phyloP scores from a whole-genome alignment of 164 flowering plant species.

The Echeveria elegans region DNA sequence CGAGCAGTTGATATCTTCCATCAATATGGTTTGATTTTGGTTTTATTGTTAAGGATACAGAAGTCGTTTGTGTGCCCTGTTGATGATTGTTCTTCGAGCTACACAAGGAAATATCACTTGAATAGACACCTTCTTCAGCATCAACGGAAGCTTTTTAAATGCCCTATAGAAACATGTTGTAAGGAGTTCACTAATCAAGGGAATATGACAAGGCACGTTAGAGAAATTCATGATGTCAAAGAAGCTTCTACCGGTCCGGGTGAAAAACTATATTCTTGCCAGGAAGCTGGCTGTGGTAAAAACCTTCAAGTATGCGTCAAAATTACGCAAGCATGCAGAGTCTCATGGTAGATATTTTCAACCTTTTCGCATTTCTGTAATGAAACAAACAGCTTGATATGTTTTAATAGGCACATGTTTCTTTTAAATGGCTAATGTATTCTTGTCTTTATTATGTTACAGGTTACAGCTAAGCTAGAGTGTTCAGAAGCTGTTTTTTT shows the following conservation, averaged over 20 bases:
- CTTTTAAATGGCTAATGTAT: too few relatives aligned
- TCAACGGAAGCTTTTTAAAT: conserved; percentile 60
- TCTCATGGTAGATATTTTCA: conserved; percentile 61
- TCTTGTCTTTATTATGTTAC: neutral
- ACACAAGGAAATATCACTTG: conserved; percentile 82
- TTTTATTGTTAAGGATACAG: conserved; percentile 31
- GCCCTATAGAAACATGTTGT: conserved; percentile 44
- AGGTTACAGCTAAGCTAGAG: conserved; percentile 61
- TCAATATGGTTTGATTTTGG: too few relatives aligned
- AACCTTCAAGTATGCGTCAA: conserved; percentile 55
- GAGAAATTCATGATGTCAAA: conserved; percentile 42
- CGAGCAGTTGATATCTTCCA: too few relatives aligned
- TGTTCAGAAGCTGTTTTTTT: conserved; percentile 55
- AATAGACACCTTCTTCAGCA: conserved; percentile 63
- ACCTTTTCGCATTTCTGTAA: conserved; percentile 17
- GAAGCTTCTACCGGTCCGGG: conserved; percentile 10
- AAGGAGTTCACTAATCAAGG: conserved; percentile 37
- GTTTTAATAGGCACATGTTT: too few relatives aligned
- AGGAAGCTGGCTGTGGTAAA: conserved; percentile 73
- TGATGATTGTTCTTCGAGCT: conserved; percentile 63
- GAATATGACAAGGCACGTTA: conserved; percentile 61
- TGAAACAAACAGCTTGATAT: too few relatives aligned
- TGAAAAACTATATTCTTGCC: conserved; percentile 42
- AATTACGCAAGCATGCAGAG: conserved; percentile 54
- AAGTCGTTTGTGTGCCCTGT: conserved; percentile 60